phyloP scores from a whole-genome alignment of 352 stramenopile species.

The Phytophthora rubi region DNA sequence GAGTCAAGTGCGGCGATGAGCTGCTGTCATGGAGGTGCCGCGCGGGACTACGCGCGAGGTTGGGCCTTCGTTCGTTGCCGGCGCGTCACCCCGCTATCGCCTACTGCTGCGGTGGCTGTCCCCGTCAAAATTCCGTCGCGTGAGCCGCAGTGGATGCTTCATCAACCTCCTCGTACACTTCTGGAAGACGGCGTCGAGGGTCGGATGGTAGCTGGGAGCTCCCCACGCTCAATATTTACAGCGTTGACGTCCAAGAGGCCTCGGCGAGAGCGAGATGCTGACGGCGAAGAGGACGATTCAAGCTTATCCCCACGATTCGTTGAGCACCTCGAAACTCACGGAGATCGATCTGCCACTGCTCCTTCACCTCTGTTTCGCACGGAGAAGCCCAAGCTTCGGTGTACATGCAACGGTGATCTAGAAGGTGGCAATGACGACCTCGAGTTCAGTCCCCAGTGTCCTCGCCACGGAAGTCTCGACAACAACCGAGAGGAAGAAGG shows the following conservation, averaged over 20 bases:
- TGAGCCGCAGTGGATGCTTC: slow-evolving; percentile 18
- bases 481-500: slow-evolving; percentile 32
- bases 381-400: slow-evolving; percentile 14
- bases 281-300: slow-evolving; percentile 9
- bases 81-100: slow-evolving; percentile 4
- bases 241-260: slow-evolving; percentile 13
- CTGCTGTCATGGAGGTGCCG: too few species aligned
- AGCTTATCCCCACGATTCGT: slow-evolving; percentile 29
- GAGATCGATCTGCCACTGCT: slow-evolving; percentile 14
- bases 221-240: slow-evolving; percentile 20
- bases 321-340: slow-evolving; percentile 26
- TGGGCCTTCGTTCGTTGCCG: too few species aligned
- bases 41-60: too few species aligned
- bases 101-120: not conserved
- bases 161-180: slow-evolving; percentile 15
- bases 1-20: too few species aligned
- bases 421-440: not conserved
- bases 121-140: not conserved
- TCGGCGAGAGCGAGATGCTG: slow-evolving; percentile 10
- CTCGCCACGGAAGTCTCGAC: slow-evolving; percentile 7
- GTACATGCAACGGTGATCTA: slow-evolving; percentile 4
- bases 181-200: slow-evolving; percentile 31
- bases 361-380: slow-evolving; percentile 25
- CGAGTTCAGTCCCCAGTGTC: not conserved
- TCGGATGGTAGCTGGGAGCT: slow-evolving; percentile 19